Evolutionary conservation across 176 grass and related monocot species (phyloP).

Genomic region (Chrysopogon serrulatus): DNA sequence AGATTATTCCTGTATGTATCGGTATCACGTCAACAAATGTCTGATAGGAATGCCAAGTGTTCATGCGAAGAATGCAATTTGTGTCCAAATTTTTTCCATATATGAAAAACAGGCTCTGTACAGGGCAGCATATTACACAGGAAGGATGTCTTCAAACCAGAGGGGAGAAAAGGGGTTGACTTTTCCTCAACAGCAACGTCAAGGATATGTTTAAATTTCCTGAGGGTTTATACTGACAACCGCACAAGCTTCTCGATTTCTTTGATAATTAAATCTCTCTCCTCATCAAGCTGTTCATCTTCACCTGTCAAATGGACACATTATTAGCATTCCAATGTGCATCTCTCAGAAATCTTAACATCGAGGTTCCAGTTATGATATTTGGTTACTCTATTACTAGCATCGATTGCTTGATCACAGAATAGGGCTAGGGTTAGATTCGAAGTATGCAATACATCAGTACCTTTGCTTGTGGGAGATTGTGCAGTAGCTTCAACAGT

Average conservation of each 20-base stretch:
- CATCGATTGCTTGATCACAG: slow-evolving; percentile 1
- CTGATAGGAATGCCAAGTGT: background rate
- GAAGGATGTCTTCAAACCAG: background rate
- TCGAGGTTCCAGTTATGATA: background rate
- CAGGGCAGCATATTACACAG: slow-evolving; percentile 32
- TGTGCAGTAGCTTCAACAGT: slow-evolving; percentile 73
- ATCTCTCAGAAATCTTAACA: slow-evolving; percentile 2
- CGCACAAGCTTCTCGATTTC: slow-evolving; percentile 69
- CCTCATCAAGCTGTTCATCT: slow-evolving; percentile 96
- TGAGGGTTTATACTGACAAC: slow-evolving; percentile 14
- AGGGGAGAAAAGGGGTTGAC: background rate
- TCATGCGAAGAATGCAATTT: background rate
- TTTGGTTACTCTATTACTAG: background rate
- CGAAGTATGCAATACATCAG: background rate
- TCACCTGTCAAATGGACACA: slow-evolving; percentile 51
- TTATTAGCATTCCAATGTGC: background rate
- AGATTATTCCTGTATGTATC: background rate
- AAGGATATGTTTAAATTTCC: background rate
- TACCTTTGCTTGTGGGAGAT: slow-evolving; percentile 86
- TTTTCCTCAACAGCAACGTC: background rate
- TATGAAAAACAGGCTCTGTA: slow-evolving; percentile 26
- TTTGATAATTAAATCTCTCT: slow-evolving; percentile 70
- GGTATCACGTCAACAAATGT: background rate
- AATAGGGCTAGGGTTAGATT: slow-evolving; percentile 1
- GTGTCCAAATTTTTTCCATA: background rate